phyloP scores from a whole-genome alignment of 164 flowering plant genomes.

The Umbellularia californica region DNA sequence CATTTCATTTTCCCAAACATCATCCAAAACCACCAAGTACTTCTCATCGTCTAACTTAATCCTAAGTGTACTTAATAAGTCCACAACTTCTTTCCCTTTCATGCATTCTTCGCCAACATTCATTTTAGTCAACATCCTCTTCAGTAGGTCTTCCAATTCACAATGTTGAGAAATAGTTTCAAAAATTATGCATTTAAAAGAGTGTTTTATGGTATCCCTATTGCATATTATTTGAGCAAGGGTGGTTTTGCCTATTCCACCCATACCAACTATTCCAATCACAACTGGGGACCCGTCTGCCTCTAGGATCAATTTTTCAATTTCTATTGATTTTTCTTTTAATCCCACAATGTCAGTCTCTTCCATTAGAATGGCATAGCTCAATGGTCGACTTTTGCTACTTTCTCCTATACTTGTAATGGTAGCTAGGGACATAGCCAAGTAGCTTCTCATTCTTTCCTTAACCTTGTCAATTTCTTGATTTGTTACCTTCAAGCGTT shows the following conservation, averaged over 20 bases:
- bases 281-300: background rate
- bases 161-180: background rate
- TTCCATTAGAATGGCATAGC: background rate
- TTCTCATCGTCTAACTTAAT: background rate
- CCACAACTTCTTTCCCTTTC: background rate
- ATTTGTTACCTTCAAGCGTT: background rate
- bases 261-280: background rate
- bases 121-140: constrained; percentile 1
- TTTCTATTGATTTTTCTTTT: background rate
- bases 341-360: background rate
- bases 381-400: background rate
- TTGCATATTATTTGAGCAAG: background rate
- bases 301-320: background rate
- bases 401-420: background rate
- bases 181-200: background rate
- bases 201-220: background rate
- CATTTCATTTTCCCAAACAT: background rate
- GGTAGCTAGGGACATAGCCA: background rate
- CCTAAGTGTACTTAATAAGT: background rate
- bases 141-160: background rate
- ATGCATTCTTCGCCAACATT: background rate
- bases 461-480: background rate
- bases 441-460: background rate
- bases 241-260: background rate
- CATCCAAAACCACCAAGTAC: constrained; percentile 2